phyloP scores from a whole-genome alignment of 129 eudicot species.

The Heracleum sosnowskyi region DNA sequence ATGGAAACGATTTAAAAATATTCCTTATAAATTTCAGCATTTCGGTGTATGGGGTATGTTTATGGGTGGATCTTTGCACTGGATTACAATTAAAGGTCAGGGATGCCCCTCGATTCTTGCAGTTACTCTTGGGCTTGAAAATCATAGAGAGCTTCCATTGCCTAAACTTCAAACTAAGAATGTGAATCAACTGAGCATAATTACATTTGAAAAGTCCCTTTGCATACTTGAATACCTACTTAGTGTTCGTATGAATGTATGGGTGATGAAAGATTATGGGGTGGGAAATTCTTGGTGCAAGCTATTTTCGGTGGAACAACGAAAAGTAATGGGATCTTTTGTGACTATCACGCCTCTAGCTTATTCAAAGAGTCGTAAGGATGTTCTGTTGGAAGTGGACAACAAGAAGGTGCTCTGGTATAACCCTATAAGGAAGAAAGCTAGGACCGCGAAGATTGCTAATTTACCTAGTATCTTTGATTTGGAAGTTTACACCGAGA shows the following conservation, averaged over 20 bases:
- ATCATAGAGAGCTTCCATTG: neutral
- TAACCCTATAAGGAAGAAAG: neutral
- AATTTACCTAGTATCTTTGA: neutral
- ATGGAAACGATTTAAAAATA: neutral
- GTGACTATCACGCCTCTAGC: neutral
- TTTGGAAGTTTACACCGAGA: conserved; percentile 1
- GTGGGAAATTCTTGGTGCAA: neutral
- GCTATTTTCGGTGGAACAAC: neutral
- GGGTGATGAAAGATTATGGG: conserved; percentile 11
- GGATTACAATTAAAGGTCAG: neutral
- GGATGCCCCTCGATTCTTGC: conserved; percentile 2
- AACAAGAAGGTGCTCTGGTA: neutral
- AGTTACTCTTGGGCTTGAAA: neutral
- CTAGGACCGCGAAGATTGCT: neutral
- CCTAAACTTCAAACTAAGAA: neutral
- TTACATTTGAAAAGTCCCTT: neutral
- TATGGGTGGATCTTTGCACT: conserved; percentile 4
- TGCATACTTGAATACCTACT: neutral
- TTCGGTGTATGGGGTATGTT: conserved; percentile 5
- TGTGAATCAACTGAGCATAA: neutral
- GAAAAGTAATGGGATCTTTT: neutral
- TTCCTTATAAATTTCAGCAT: neutral
- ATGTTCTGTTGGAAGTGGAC: neutral
- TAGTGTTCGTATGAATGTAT: neutral
- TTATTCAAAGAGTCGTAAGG: conserved; percentile 2